Evolutionary conservation across 139 green algal genomes (phyloP).

Genomic region (Micromonas pusilla): DNA sequence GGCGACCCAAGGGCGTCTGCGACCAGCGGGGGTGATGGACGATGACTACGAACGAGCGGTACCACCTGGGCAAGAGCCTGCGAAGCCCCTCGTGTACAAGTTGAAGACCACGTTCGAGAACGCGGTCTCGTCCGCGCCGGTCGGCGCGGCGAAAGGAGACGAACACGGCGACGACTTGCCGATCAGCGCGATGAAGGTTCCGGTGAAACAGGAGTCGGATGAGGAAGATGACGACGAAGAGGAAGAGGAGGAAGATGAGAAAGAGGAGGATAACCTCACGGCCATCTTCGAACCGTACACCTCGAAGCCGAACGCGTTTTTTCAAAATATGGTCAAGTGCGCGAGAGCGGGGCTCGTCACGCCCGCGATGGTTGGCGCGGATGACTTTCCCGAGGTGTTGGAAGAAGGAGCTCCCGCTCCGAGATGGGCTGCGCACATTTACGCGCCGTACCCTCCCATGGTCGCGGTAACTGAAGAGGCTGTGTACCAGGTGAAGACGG

Average conservation of each 20-base stretch:
- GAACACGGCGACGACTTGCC: not conserved
- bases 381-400: not conserved
- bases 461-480: not conserved
- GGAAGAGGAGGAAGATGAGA: not conserved
- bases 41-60: not conserved
- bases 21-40: not conserved
- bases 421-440: not conserved
- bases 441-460: not conserved
- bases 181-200: not conserved
- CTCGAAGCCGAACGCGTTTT: not conserved
- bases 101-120: not conserved
- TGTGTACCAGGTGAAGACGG: not conserved
- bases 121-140: not conserved
- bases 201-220: not conserved
- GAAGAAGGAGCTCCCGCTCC: not conserved
- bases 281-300: not conserved
- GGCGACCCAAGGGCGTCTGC: not conserved
- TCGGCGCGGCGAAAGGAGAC: not conserved
- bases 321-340: not conserved
- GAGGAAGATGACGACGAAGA: constrained; percentile 9
- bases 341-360: not conserved
- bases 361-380: not conserved
- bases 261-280: not conserved
- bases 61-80: not conserved
- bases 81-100: not conserved